These are phyloP conservation scores for Globisporangium okanoganense DNA, from an alignment of 352 stramenopile species.

Conservation along the genomic window DNA sequence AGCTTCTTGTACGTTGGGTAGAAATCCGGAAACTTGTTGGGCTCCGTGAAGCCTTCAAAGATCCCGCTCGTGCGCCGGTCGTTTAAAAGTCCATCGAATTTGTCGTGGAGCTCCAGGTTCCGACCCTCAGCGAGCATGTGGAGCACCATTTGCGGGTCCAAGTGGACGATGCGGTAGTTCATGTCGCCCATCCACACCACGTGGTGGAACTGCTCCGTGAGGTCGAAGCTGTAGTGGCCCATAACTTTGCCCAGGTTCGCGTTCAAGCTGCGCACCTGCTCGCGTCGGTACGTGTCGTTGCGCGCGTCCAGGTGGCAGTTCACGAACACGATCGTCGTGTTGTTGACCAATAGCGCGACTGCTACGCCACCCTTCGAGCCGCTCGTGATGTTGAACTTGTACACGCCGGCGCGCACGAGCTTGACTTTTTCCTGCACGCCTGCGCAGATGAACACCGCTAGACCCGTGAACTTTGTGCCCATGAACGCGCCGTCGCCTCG, in stretches of 20 bases:
- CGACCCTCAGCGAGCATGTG: slow-evolving; percentile 77
- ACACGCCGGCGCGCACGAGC: slow-evolving; percentile 62
- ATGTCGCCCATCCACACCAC: slow-evolving; percentile 89
- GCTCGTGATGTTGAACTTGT: slow-evolving; percentile 83
- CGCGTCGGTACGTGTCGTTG: slow-evolving; percentile 73
- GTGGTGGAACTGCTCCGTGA: slow-evolving; percentile 88
- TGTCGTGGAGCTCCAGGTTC: slow-evolving; percentile 77
- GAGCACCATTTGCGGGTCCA: slow-evolving; percentile 71
- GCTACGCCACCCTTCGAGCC: slow-evolving; percentile 81
- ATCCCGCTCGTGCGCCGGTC: slow-evolving; percentile 67
- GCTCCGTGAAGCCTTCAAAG: slow-evolving; percentile 82
- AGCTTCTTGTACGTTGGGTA: slow-evolving; percentile 91
- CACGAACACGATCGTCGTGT: slow-evolving; percentile 81
- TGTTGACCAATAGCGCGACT: slow-evolving; percentile 65
- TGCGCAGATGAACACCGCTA: slow-evolving; percentile 72
- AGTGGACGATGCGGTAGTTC: slow-evolving; percentile 82
- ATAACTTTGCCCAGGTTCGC: slow-evolving; percentile 74
- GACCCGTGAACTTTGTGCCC: slow-evolving; percentile 80
- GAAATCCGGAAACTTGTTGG: slow-evolving; percentile 83
- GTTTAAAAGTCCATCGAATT: slow-evolving; percentile 81
- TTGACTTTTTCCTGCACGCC: slow-evolving; percentile 59
- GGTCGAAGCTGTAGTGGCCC: slow-evolving; percentile 73
- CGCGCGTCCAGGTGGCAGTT: slow-evolving; percentile 84
- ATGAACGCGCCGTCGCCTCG: slow-evolving; percentile 80
- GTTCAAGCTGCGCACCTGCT: slow-evolving; percentile 82